A percentile compares a stretch with the other conserved stretches of the same genome.
phyloP scores from a whole-genome alignment of 2,329 filamentous ascomycete genomes.

The Cyphellophora attinorum region DNA sequence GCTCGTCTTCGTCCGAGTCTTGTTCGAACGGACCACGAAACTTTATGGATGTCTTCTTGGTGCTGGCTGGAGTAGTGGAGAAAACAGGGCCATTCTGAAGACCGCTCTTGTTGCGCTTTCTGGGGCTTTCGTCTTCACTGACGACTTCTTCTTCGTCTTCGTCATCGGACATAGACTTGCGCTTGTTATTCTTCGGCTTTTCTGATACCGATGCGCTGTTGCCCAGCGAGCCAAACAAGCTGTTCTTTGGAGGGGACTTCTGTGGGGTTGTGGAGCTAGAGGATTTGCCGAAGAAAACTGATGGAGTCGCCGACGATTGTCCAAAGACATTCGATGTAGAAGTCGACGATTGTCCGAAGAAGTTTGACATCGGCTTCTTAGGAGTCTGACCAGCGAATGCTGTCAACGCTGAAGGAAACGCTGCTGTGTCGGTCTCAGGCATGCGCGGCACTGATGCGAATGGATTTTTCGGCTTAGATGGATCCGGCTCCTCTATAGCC shows the following conservation, averaged over 20 bases:
- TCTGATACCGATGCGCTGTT: no score
- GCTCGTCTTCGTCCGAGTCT: constrained; percentile 33
- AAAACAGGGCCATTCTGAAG: background rate
- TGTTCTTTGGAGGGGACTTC: constrained; percentile 15
- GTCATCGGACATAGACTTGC: background rate
- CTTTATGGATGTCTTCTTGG: background rate
- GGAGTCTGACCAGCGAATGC: no score
- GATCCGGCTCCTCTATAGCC: background rate
- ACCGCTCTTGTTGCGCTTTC: constrained; percentile 1
- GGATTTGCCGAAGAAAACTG: constrained; percentile 1
- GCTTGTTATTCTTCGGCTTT: background rate
- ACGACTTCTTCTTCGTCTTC: background rate
- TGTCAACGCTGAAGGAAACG: background rate
- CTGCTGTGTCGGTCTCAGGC: constrained; percentile 1
- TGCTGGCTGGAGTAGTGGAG: background rate
- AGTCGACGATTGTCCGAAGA: no score
- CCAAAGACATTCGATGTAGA: no score
- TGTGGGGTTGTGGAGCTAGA: constrained; percentile 15
- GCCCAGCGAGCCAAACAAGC: background rate
- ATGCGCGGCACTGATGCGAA: constrained; percentile 4
- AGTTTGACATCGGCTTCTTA: no score
- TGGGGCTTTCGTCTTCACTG: background rate
- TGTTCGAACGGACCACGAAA: constrained; percentile 12
- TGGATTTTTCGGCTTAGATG: constrained; percentile 3
- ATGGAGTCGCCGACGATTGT: no score